phyloP scores from a whole-genome alignment of 345 rosid genomes.

The Eutrema yunnanense region DNA sequence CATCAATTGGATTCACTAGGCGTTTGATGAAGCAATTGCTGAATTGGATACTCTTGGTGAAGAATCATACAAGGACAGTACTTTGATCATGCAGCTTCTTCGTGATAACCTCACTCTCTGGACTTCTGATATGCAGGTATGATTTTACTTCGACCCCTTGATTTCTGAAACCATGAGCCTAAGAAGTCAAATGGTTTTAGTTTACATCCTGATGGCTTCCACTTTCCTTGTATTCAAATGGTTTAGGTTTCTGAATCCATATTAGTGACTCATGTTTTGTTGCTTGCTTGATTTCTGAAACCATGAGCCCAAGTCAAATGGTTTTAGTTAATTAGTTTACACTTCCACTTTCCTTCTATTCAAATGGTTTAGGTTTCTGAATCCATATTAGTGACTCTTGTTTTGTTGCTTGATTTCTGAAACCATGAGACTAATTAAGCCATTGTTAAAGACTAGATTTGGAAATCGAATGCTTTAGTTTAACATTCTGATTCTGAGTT shows the following conservation, averaged over 20 bases:
- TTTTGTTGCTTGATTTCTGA: not conserved
- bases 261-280: not conserved
- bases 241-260: not conserved
- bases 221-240: not conserved
- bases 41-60: constrained; percentile 92
- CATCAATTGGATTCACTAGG: constrained; percentile 31
- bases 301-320: not conserved
- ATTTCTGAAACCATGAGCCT: not conserved
- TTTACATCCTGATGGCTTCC: not conserved
- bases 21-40: constrained; percentile 90
- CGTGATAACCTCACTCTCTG: constrained; percentile 94
- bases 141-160: not conserved
- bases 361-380: not conserved
- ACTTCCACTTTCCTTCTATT: not conserved
- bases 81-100: constrained; percentile 96
- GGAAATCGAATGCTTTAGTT: not conserved
- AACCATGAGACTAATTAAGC: not conserved
- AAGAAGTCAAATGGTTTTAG: not conserved
- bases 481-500: not conserved
- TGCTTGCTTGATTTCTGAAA: not conserved
- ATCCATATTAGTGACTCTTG: not conserved
- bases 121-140: constrained; percentile 97
- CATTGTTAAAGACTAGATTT: not conserved
- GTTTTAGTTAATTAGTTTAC: not conserved
- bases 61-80: constrained; percentile 95